phyloP scores from a whole-genome alignment of 345 rosid genomes.

The Viola odorata region DNA sequence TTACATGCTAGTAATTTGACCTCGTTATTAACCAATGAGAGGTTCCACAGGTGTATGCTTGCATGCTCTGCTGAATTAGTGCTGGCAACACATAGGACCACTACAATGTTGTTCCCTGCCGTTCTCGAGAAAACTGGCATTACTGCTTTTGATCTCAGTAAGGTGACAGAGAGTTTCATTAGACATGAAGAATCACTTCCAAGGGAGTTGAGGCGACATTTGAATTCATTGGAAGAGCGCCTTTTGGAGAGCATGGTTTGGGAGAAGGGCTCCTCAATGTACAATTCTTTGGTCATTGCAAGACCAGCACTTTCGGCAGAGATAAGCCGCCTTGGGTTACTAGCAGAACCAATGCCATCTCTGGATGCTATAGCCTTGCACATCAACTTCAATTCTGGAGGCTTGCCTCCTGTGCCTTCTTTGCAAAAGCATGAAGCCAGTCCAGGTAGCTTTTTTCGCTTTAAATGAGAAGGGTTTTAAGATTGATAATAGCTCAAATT shows the following conservation, averaged over 20 bases:
- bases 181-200: constrained; percentile 97
- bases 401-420: too few species aligned
- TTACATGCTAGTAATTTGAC: constrained; percentile 77
- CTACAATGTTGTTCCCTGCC: constrained; percentile 87
- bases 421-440: too few species aligned
- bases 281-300: constrained; percentile 87
- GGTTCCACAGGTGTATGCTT: constrained; percentile 23
- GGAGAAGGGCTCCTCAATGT: constrained; percentile 97
- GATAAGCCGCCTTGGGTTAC: constrained; percentile 23
- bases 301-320: constrained; percentile 61
- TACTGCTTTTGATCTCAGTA: constrained; percentile 97
- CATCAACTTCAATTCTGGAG: too few species aligned
- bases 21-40: constrained; percentile 84
- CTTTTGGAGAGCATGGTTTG: constrained; percentile 98
- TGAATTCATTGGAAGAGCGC: constrained; percentile 90
- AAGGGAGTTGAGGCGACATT: constrained; percentile 90
- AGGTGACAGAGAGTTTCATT: constrained; percentile 95
- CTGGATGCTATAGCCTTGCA: too few species aligned
- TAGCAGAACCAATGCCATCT: constrained; percentile 28
- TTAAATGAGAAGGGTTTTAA: too few species aligned
- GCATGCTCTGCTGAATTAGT: constrained; percentile 43
- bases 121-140: constrained; percentile 95
- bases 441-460: too few species aligned
- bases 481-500: too few species aligned
- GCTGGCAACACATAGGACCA: constrained; percentile 33